Percentiles rank a stretch among this genome's conserved stretches.
These are phyloP conservation scores for Yarrowia bubula DNA, from an alignment of 805 yeast genomes.

Conservation along the genomic window DNA sequence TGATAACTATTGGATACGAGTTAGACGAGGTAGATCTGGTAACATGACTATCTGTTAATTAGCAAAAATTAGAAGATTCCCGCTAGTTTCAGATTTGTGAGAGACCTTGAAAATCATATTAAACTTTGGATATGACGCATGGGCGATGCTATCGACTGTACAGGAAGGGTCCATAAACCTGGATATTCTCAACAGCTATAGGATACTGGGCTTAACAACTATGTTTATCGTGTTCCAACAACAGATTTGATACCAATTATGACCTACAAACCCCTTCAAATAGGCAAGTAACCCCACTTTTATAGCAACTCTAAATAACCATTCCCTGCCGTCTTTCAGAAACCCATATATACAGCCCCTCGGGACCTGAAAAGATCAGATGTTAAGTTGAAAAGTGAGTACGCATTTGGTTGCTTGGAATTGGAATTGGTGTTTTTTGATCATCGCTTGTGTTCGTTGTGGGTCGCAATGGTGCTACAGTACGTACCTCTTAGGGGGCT, in stretches of 20 bases:
- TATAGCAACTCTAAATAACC: neutral
- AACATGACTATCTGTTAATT: no score
- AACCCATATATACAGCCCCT: constrained; percentile 10
- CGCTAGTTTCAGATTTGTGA: neutral
- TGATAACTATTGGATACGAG: no score
- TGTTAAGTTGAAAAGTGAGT: constrained; percentile 2
- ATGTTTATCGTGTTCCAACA: no score
- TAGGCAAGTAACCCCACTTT: neutral
- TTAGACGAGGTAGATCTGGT: no score
- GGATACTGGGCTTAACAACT: no score
- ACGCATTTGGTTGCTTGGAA: neutral
- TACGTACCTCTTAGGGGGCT: neutral
- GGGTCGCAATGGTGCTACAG: no score
- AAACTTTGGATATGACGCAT: neutral
- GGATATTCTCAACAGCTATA: no score
- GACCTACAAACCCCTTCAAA: neutral
- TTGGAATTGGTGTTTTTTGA: neutral
- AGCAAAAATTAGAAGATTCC: no score
- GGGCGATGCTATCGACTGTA: neutral
- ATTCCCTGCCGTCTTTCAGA: constrained; percentile 2
- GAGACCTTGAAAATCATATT: neutral
- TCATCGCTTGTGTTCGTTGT: no score
- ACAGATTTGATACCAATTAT: neutral
- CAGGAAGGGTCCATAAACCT: neutral
- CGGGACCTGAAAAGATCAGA: neutral